These are phyloP conservation scores for Naganishia randhawae DNA, from an alignment of 768 basidiomycete genomes.

Conservation along the genomic window DNA sequence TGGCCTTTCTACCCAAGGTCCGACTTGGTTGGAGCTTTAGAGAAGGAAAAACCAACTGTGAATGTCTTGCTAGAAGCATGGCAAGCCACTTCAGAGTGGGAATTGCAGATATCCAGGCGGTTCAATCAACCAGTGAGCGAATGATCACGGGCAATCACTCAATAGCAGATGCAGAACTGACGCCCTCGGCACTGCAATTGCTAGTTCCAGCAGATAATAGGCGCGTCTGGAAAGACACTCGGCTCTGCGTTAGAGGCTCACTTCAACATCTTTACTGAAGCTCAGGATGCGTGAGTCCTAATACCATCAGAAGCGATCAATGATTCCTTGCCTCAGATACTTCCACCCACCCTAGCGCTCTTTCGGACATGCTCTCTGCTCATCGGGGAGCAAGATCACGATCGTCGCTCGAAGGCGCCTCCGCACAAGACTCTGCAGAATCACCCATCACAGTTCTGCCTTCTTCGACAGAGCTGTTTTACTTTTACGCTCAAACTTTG, in stretches of 20 bases:
- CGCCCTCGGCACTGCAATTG: neutral
- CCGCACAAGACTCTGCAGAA: conserved; percentile 53
- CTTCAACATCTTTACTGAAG: conserved; percentile 88
- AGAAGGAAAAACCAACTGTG: conserved; percentile 72
- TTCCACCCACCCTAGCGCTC: conserved; percentile 57
- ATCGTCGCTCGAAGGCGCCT: conserved; percentile 61
- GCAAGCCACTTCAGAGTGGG: conserved; percentile 83
- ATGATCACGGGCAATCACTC: neutral
- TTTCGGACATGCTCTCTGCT: conserved; percentile 82
- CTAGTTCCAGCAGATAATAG: conserved; percentile 43
- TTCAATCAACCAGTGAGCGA: conserved; percentile 63
- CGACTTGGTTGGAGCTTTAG: conserved; percentile 73
- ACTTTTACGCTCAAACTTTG: conserved; percentile 90
- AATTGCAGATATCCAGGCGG: conserved; percentile 72
- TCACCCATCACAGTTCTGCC: conserved; percentile 70
- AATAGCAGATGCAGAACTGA: neutral
- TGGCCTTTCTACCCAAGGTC: conserved; percentile 57
- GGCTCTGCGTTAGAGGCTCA: conserved; percentile 88
- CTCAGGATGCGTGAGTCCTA: conserved; percentile 62
- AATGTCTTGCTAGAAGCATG: conserved; percentile 77
- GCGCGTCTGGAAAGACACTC: conserved; percentile 51
- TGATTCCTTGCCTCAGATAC: neutral
- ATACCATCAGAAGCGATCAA: conserved; percentile 41
- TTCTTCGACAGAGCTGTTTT: conserved; percentile 93
- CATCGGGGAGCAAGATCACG: conserved; percentile 66